Percentiles rank a stretch among this genome's conserved stretches.
These are phyloP conservation scores for Polyporus arcularius DNA, from an alignment of 768 basidiomycete genomes.

Conservation along the genomic window DNA sequence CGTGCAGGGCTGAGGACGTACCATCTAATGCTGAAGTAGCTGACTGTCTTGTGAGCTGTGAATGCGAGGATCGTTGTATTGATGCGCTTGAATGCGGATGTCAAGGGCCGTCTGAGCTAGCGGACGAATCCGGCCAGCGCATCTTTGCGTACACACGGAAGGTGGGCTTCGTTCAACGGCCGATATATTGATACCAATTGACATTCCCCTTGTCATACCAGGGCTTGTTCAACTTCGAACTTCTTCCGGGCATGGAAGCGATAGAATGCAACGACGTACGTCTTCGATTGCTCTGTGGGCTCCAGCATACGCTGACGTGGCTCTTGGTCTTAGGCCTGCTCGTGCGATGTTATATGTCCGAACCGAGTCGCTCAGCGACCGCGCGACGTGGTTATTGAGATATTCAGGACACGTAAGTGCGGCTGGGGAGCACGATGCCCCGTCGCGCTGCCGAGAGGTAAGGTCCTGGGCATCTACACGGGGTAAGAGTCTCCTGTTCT, in stretches of 20 bases:
- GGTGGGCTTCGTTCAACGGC: neutral
- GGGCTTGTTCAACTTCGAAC: constrained; percentile 52
- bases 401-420: constrained; percentile 61
- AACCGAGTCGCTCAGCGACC: constrained; percentile 67
- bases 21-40: constrained; percentile 17
- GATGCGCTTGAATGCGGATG: constrained; percentile 45
- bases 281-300: too few species aligned
- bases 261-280: constrained; percentile 68
- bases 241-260: constrained; percentile 47
- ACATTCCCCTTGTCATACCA: constrained; percentile 23
- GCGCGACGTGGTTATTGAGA: constrained; percentile 55
- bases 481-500: constrained; percentile 45
- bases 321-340: constrained; percentile 37
- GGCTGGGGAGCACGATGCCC: constrained; percentile 70
- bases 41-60: constrained; percentile 45
- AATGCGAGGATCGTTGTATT: constrained; percentile 39
- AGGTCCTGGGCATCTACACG: constrained; percentile 67
- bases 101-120: constrained; percentile 45
- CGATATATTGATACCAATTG: constrained; percentile 18
- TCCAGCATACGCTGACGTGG: neutral
- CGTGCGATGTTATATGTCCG: constrained; percentile 46
- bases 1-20: constrained; percentile 7
- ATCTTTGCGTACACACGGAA: constrained; percentile 46
- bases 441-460: constrained; percentile 45
- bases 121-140: constrained; percentile 29